Conservation (phyloP, 2,329 filamentous ascomycete species). For the Ophiostoma populinum region DNA sequence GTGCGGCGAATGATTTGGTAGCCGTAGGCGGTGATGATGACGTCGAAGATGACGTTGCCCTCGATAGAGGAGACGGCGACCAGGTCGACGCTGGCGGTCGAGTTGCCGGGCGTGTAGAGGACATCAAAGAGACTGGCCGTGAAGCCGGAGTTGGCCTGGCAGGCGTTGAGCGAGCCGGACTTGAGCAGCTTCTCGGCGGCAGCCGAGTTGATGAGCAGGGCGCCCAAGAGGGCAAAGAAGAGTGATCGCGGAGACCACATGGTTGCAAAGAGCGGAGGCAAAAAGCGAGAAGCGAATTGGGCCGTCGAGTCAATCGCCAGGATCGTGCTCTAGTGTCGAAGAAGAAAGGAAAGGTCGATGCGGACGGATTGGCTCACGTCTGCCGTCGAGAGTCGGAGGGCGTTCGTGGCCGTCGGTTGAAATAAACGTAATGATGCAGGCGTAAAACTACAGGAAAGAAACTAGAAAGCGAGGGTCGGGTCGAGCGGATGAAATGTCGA, state of each 20-base stretch:
- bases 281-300: not conserved
- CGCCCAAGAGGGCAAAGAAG: slow-evolving; percentile 24
- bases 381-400: not conserved
- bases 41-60: slow-evolving; percentile 54
- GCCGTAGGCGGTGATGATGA: slow-evolving; percentile 59
- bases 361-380: not conserved
- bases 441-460: not conserved
- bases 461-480: not conserved
- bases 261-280: slow-evolving; percentile 3
- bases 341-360: not conserved
- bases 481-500: not conserved
- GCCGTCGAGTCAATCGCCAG: slow-evolving; percentile 1
- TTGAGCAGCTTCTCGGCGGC: slow-evolving; percentile 23
- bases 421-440: not conserved
- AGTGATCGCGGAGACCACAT: slow-evolving; percentile 23
- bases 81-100: slow-evolving; percentile 47
- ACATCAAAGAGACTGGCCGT: slow-evolving; percentile 68
- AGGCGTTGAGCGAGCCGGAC: slow-evolving; percentile 51
- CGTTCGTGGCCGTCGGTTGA: no score
- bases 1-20: slow-evolving; percentile 42
- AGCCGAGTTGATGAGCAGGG: slow-evolving; percentile 12
- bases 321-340: not conserved
- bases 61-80: slow-evolving; percentile 57
- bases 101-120: slow-evolving; percentile 48
- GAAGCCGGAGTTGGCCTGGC: slow-evolving; percentile 60